Conservation (phyloP, 495 filamentous ascomycete species). For the Aspergillus campestris region DNA sequence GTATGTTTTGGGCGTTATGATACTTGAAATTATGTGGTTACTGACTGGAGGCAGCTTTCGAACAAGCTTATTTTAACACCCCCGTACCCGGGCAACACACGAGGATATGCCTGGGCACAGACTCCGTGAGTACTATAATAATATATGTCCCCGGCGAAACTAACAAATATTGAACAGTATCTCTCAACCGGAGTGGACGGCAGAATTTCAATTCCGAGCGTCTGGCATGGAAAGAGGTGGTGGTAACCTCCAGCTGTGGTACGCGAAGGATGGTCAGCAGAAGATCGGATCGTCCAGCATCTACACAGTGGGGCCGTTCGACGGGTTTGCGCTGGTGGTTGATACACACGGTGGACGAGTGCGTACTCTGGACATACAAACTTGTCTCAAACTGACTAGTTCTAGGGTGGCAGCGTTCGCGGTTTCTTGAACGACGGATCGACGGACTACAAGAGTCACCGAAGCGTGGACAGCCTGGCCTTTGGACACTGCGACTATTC, state of each 20-base stretch:
- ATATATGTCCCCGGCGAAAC: neutral
- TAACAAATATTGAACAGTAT: conserved; percentile 18
- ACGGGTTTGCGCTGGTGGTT: conserved; percentile 78
- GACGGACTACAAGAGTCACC: conserved; percentile 69
- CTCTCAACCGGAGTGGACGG: conserved; percentile 59
- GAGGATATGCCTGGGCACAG: conserved; percentile 76
- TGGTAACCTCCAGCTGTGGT: conserved; percentile 93
- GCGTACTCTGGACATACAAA: conserved; percentile 5
- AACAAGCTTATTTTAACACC: conserved; percentile 91
- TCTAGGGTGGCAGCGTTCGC: conserved; percentile 66
- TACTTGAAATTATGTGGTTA: no score
- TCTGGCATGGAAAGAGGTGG: conserved; percentile 76
- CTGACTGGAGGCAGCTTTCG: conserved; percentile 47
- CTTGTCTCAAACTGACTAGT: conserved; percentile 5
- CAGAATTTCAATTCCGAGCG: conserved; percentile 79
- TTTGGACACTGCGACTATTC: conserved; percentile 89
- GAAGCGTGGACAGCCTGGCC: conserved; percentile 72
- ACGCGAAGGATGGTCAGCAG: conserved; percentile 60
- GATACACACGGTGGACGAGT: conserved; percentile 79
- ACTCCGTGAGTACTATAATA: conserved; percentile 38
- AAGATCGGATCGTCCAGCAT: conserved; percentile 63
- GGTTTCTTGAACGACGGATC: conserved; percentile 92
- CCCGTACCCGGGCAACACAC: conserved; percentile 73
- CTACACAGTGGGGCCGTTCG: conserved; percentile 73
- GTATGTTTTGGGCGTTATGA: conserved; percentile 19